A percentile compares a stretch with the other conserved stretches of the same genome.
Conservation (phyloP, 179 eudicot species). For the Heliamphora pulchella region DNA sequence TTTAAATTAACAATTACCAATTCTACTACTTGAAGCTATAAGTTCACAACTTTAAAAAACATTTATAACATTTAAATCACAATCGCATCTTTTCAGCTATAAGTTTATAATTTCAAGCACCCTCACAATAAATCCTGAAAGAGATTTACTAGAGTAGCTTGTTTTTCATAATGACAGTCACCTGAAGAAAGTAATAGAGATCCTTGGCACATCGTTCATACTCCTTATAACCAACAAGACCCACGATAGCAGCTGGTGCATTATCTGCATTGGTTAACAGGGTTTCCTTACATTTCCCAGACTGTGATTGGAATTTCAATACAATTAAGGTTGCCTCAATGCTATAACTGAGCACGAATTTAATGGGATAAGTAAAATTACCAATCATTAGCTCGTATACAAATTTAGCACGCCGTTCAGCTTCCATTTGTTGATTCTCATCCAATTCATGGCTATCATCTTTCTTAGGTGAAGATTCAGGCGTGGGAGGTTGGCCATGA, state of each 20-base stretch:
- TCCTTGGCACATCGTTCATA: constrained; percentile 94
- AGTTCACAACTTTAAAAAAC: too few species aligned
- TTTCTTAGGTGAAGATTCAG: constrained; percentile 41
- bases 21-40: too few species aligned
- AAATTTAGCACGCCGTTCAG: constrained; percentile 72
- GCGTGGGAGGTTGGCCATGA: constrained; percentile 33
- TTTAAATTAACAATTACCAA: too few species aligned
- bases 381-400: constrained; percentile 94
- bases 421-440: constrained; percentile 62
- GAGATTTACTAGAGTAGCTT: background rate
- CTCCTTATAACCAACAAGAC: constrained; percentile 89
- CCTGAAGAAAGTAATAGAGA: constrained; percentile 94
- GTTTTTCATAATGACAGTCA: constrained; percentile 19
- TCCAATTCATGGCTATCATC: constrained; percentile 38
- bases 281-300: background rate
- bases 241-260: constrained; percentile 82
- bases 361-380: constrained; percentile 22
- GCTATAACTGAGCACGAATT: background rate
- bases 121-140: background rate
- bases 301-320: background rate
- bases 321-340: background rate
- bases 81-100: too few species aligned
- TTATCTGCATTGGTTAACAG: constrained; percentile 47
- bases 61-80: too few species aligned
- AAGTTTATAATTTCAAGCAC: too few species aligned